These are phyloP conservation scores for Coemansia sp. DNA, from an alignment of 192 early-diverging fungal genomes.

Conservation along the genomic window DNA sequence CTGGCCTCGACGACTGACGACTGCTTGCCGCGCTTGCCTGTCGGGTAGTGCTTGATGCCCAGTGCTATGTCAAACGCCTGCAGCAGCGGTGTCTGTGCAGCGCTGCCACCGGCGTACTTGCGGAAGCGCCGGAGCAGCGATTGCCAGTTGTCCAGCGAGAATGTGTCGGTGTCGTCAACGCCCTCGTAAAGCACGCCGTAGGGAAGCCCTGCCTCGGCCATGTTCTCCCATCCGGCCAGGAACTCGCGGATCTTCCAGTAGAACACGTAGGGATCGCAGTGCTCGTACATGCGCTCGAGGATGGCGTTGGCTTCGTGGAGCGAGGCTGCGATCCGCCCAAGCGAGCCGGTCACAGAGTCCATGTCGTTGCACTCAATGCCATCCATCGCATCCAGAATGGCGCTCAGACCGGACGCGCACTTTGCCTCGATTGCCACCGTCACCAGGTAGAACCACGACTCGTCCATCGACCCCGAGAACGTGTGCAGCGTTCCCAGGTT, in stretches of 20 bases:
- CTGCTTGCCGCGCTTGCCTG: constrained; percentile 55
- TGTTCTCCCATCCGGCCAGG: constrained; percentile 89
- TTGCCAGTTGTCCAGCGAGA: constrained; percentile 56
- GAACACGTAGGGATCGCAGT: constrained; percentile 93
- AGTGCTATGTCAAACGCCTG: constrained; percentile 88
- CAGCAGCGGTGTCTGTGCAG: constrained; percentile 92
- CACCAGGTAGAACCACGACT: constrained; percentile 97
- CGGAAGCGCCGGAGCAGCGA: constrained; percentile 63
- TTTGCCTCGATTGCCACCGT: constrained; percentile 85
- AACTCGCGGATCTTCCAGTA: constrained; percentile 91
- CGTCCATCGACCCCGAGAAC: constrained; percentile 86
- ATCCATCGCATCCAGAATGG: constrained; percentile 69
- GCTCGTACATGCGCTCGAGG: constrained; percentile 84
- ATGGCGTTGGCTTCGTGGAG: constrained; percentile 58
- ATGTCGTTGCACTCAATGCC: constrained; percentile 60
- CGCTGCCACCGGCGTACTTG: constrained; percentile 87
- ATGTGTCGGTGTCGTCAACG: constrained; percentile 63
- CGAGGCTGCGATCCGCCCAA: constrained; percentile 60
- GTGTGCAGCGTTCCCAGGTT: constrained; percentile 84
- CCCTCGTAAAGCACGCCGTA: constrained; percentile 92
- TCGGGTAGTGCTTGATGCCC: constrained; percentile 86
- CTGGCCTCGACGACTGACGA: constrained; percentile 35
- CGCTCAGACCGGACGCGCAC: constrained; percentile 66
- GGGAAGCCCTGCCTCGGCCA: constrained; percentile 82
- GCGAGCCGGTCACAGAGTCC: constrained; percentile 43